Evolutionary conservation across 179 eudicot species (phyloP).

Genomic region (Camellia oleifera): DNA sequence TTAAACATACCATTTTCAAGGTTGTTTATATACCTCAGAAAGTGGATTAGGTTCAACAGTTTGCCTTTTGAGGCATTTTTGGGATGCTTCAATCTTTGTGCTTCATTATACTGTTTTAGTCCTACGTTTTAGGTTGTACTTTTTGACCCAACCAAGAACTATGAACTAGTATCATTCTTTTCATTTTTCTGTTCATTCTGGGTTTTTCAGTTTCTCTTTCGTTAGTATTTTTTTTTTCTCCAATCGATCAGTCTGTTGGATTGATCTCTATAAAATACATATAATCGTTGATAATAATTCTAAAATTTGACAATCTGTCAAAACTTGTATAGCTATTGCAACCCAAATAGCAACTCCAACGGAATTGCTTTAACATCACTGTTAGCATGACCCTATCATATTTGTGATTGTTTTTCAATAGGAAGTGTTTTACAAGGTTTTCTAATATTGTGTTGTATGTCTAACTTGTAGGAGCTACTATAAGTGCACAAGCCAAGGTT

Average conservation of each 20-base stretch:
- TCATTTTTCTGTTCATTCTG: not conserved
- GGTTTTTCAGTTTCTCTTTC: not conserved
- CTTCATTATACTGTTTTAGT: not conserved
- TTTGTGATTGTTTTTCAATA: too few species aligned
- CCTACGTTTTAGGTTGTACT: not conserved
- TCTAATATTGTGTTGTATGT: not conserved
- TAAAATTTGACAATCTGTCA: too few species aligned
- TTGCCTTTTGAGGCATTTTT: not conserved
- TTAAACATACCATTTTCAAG: too few species aligned
- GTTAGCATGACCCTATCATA: too few species aligned
- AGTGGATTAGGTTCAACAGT: not conserved
- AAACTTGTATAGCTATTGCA: too few species aligned
- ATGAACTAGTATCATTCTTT: not conserved
- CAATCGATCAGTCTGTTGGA: too few species aligned
- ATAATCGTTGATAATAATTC: too few species aligned
- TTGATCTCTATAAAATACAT: conserved; percentile 7
- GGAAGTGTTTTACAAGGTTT: not conserved
- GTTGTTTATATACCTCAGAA: too few species aligned
- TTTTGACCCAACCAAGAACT: not conserved
- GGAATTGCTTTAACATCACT: too few species aligned
- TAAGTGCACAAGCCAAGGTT: conserved; percentile 66
- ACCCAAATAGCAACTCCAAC: too few species aligned
- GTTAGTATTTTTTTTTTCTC: not conserved
- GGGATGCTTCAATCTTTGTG: not conserved
- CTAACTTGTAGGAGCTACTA: conserved; percentile 62